phyloP scores from a whole-genome alignment of 768 basidiomycete species.

The Porpolomopsis calyptriformis region DNA sequence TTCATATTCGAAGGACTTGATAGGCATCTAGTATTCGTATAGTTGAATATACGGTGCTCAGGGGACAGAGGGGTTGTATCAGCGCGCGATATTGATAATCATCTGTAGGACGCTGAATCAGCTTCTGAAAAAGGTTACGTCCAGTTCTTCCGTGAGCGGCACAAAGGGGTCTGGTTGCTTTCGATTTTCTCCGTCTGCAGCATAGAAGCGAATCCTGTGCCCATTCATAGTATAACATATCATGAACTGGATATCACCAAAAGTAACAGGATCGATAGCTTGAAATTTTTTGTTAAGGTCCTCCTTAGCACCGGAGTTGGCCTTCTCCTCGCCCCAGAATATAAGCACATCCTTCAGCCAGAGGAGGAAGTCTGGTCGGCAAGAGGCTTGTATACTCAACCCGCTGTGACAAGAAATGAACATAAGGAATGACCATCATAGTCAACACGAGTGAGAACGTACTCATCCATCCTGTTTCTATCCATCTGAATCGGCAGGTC shows the following conservation, averaged over 20 bases:
- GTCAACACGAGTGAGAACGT: slow-evolving; percentile 2
- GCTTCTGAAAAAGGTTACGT: background rate
- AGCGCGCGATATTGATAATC: slow-evolving; percentile 5
- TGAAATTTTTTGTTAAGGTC: slow-evolving; percentile 3
- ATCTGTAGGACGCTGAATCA: background rate
- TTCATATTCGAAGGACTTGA: no score
- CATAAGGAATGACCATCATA: background rate
- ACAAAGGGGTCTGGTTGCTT: background rate
- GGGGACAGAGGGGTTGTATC: no score
- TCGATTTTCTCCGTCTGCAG: background rate
- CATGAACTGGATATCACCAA: slow-evolving; percentile 2
- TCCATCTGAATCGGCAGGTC: slow-evolving; percentile 2
- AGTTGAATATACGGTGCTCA: no score
- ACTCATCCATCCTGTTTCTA: slow-evolving; percentile 4
- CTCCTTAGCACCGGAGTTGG: background rate
- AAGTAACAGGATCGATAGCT: background rate
- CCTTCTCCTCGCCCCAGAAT: slow-evolving; percentile 5
- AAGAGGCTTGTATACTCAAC: background rate
- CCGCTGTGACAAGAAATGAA: background rate
- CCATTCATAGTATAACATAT: slow-evolving; percentile 3
- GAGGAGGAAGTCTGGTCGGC: slow-evolving; percentile 6
- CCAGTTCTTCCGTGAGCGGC: slow-evolving; percentile 4
- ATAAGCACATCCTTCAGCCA: slow-evolving; percentile 7
- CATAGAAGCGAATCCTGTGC: slow-evolving; percentile 5
- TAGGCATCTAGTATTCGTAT: no score